Conservation (phyloP, 2,329 filamentous ascomycete genomes). For the Cladosporium sp. region DNA sequence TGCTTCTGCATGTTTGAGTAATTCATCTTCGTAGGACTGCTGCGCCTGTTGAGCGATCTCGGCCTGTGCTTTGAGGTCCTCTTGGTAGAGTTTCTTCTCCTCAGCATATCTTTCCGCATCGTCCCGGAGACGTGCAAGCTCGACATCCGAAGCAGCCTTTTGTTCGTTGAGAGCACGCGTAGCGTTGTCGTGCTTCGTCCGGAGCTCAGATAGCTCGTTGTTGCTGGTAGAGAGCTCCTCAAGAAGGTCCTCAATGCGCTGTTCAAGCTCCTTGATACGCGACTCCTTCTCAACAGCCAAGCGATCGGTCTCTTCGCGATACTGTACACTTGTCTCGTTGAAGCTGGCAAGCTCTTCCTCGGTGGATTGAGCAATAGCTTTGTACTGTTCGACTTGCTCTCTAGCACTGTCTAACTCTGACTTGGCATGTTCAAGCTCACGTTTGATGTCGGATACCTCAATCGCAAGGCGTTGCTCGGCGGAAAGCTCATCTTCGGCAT, state of each 20-base stretch:
- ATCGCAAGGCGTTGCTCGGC: constrained; percentile 75
- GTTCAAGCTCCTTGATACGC: constrained; percentile 75
- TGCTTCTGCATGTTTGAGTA: constrained; percentile 94
- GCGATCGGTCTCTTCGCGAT: constrained; percentile 77
- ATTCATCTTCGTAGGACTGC: constrained; percentile 89
- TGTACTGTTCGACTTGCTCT: constrained; percentile 80
- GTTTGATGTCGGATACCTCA: constrained; percentile 80
- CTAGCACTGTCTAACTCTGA: constrained; percentile 78
- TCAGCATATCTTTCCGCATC: constrained; percentile 76
- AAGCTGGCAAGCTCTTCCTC: constrained; percentile 83
- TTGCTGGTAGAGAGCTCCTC: constrained; percentile 78
- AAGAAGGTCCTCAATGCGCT: constrained; percentile 78
- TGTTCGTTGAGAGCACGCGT: constrained; percentile 72
- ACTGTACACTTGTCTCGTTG: constrained; percentile 77
- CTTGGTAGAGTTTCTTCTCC: constrained; percentile 78
- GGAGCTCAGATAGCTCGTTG: constrained; percentile 72
- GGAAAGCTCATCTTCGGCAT: constrained; percentile 52
- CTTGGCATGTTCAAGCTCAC: constrained; percentile 76
- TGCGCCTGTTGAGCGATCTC: constrained; percentile 91
- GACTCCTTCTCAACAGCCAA: constrained; percentile 72
- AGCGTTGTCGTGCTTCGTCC: constrained; percentile 74
- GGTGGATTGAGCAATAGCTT: constrained; percentile 76
- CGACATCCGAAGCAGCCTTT: constrained; percentile 71
- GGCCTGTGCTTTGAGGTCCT: constrained; percentile 87
- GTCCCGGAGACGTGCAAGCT: constrained; percentile 76